phyloP scores from a whole-genome alignment of 1,284 basidiomycete genomes.

The Gomphus bonarii region DNA sequence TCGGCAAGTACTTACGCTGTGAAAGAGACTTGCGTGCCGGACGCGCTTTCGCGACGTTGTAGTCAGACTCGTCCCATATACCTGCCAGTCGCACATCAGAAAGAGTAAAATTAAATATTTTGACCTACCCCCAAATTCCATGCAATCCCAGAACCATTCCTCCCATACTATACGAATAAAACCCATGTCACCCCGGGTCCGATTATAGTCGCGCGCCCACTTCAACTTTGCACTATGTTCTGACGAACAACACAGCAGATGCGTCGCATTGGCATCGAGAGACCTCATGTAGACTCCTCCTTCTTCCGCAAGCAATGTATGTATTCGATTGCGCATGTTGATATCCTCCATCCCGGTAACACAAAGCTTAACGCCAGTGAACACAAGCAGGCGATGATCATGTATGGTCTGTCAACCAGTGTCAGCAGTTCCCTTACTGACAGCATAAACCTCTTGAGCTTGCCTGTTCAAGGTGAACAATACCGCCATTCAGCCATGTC shows the following conservation, averaged over 20 bases:
- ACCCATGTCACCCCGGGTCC: conserved; percentile 40
- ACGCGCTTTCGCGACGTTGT: conserved; percentile 46
- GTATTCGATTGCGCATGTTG: conserved; percentile 42
- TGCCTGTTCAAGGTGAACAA: conserved; percentile 49
- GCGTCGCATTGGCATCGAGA: conserved; percentile 35
- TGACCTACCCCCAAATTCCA: conserved; percentile 52
- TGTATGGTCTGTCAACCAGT: conserved; percentile 33
- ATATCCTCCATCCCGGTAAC: conserved; percentile 58
- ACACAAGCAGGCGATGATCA: conserved; percentile 51
- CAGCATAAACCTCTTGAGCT: conserved; percentile 14
- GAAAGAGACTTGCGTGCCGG: conserved; percentile 34
- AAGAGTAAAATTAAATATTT: conserved; percentile 1
- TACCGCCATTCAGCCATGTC: conserved; percentile 68
- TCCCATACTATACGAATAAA: conserved; percentile 69
- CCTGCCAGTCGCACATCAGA: conserved; percentile 22
- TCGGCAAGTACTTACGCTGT: background rate
- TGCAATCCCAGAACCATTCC: conserved; percentile 79
- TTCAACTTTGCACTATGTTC: conserved; percentile 49
- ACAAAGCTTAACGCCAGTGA: conserved; percentile 51
- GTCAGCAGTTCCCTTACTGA: conserved; percentile 3
- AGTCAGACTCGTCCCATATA: conserved; percentile 41
- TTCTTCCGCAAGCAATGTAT: conserved; percentile 37
- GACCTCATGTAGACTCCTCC: conserved; percentile 49
- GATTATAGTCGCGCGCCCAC: conserved; percentile 60
- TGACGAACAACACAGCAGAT: conserved; percentile 26